Base-by-base conservation (phyloP, 306 rosid genomes). In the Cucurbita ficifolia region DNA sequence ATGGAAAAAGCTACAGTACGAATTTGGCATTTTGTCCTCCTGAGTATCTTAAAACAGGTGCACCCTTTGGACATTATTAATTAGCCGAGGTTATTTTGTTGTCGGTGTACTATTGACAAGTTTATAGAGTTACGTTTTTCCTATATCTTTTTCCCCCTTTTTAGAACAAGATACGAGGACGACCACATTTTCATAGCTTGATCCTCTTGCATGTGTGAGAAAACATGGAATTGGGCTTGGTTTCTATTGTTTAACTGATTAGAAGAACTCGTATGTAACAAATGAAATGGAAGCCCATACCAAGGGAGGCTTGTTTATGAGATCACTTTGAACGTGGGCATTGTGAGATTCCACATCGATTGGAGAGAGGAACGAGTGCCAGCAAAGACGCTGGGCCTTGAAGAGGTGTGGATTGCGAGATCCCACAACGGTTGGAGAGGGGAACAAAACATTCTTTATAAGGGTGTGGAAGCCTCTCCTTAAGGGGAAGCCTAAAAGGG, bases 11-110 rank as follows among this genome's bases (percentile, higher is more conserved):
- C 80, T 93, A 88, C 84, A 90, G 98, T 74, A 93, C 98, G 4
- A 93, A 93, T 75, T 82, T 93, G 84, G 97, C 98, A 22, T 93
- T 90, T 77, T 90, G 97, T 70, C 97, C 97, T 29, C 96, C 98
- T 0, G 97, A 93, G 82, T 93, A 90, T 83, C 85, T 93, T 19
- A 88, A 89, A 77, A 93, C 96, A 82, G 96, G 98, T 93, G 82
- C 57, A 40, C 51, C 71, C 71, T n/a, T 64, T 63, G 40, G 33
- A 35, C 50, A 5, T 55, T 54, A 21, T 52, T 53, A 48, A 51
- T 70, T 46, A 14, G 24, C 21, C 53, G 43, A 16, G 43, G 18
- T 51, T 45, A 8, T 35, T 69, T 69, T 62, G 49, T 62, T 17
- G 71, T 10, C 53, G 19, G 17, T 42, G 24, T 10, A 65, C 39